Conservation (phyloP, 2,329 filamentous ascomycete species). For the Aschersonia sp. region DNA sequence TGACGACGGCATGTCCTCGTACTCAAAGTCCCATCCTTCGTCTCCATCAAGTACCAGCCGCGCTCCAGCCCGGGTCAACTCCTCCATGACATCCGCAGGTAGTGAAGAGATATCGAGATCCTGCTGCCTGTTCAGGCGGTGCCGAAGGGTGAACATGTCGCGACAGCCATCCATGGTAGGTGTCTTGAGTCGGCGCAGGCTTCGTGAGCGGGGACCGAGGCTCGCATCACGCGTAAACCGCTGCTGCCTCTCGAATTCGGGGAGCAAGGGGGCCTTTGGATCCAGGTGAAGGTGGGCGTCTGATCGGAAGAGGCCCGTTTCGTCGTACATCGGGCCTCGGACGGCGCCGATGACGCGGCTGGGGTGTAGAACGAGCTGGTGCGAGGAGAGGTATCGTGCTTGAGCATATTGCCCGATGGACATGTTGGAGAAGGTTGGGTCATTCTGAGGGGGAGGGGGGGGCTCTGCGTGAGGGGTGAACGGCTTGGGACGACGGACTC, state of each 20-base stretch:
- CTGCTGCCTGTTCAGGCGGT: neutral
- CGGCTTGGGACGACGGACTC: conserved; percentile 28
- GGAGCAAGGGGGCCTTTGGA: conserved; percentile 26
- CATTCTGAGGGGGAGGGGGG: conserved; percentile 18
- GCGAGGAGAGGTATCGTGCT: conserved; percentile 18
- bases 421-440: neutral
- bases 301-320: conserved; percentile 28
- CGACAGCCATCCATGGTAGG: no score
- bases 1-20: conserved; percentile 14
- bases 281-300: conserved; percentile 34
- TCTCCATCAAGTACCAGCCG: conserved; percentile 13
- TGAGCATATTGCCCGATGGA: conserved; percentile 12
- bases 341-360: conserved; percentile 38
- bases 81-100: conserved; percentile 7
- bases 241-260: conserved; percentile 27
- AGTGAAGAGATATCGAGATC: conserved; percentile 15
- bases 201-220: conserved; percentile 9
- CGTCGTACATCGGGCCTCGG: conserved; percentile 37
- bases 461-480: conserved; percentile 37
- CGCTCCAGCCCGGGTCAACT: conserved; percentile 12
- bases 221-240: conserved; percentile 21
- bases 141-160: neutral
- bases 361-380: conserved; percentile 25
- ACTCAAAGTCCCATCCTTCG: conserved; percentile 18
- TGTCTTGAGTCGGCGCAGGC: conserved; percentile 11